Percentiles rank a stretch among this genome's conserved stretches.
Conservation (phyloP, 2,329 filamentous ascomycete genomes). For the Penicillium paneum region DNA sequence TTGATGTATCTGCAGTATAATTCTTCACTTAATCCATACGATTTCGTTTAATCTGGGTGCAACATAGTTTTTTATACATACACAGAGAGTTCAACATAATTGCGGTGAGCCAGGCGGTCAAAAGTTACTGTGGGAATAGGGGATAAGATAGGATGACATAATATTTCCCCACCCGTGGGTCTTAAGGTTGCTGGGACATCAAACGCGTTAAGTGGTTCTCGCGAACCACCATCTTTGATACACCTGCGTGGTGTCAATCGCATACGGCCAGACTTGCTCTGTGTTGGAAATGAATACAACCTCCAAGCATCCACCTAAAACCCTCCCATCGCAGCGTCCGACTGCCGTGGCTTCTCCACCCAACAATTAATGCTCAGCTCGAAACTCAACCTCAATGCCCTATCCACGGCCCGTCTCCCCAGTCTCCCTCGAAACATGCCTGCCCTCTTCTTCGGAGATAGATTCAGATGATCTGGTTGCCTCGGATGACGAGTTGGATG, state of each 20-base stretch:
- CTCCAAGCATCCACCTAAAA: neutral
- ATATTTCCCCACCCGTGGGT: conserved; percentile 6
- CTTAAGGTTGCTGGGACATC: neutral
- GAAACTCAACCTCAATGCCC: conserved; percentile 30
- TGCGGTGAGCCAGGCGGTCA: too few relatives aligned
- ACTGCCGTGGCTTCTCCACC: conserved; percentile 18
- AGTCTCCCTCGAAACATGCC: conserved; percentile 36
- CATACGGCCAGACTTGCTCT: neutral
- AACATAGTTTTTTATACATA: too few relatives aligned
- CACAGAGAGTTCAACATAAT: too few relatives aligned
- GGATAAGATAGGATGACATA: conserved; percentile 4
- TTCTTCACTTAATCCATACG: too few relatives aligned
- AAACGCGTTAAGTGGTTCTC: conserved; percentile 13
- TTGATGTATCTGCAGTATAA: too few relatives aligned
- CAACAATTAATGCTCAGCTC: neutral
- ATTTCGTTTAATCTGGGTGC: too few relatives aligned
- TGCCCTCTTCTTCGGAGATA: conserved; percentile 23
- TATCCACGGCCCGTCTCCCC: conserved; percentile 32
- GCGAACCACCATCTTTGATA: neutral
- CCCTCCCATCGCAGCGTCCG: conserved; percentile 22
- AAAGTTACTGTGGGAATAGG: too few relatives aligned
- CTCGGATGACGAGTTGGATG: conserved; percentile 42
- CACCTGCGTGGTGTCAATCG: neutral
- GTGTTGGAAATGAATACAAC: conserved; percentile 14
- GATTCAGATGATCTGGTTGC: conserved; percentile 30